Percentiles rank a stretch among this genome's conserved stretches.
phyloP scores from a whole-genome alignment of 2,329 filamentous ascomycete species.

The Colletotrichum lini region DNA sequence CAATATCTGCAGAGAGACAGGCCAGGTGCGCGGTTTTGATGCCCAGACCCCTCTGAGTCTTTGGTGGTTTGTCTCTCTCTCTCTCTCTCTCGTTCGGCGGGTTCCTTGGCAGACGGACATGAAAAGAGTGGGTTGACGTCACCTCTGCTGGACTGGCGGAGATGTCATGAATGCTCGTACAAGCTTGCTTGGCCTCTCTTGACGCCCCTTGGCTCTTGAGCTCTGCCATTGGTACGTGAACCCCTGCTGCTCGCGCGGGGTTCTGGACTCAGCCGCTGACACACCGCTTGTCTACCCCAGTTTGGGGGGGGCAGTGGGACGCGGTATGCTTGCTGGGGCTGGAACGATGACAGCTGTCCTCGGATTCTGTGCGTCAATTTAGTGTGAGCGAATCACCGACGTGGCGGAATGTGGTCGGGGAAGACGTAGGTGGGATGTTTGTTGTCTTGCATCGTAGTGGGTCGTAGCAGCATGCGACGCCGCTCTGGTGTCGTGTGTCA shows the following conservation, averaged over 20 bases:
- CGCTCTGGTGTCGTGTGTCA: background rate
- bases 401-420: background rate
- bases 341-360: conserved; percentile 14
- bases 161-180: conserved; percentile 7
- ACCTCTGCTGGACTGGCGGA: conserved; percentile 5
- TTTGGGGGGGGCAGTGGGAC: background rate
- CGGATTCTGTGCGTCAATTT: background rate
- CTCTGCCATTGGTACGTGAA: conserved; percentile 8
- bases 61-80: background rate
- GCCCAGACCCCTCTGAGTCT: background rate
- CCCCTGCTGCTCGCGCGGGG: conserved; percentile 26
- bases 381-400: background rate
- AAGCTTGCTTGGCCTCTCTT: conserved; percentile 4
- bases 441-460: background rate
- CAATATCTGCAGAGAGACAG: background rate
- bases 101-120: conserved; percentile 18
- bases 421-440: background rate
- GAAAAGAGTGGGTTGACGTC: conserved; percentile 23
- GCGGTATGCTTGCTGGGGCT: background rate
- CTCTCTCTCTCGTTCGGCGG: conserved; percentile 5
- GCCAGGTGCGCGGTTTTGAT: conserved; percentile 15
- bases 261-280: conserved; percentile 25
- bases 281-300: conserved; percentile 23
- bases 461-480: background rate
- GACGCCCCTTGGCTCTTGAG: background rate